phyloP scores from a whole-genome alignment of 805 yeast species.

The Ogataea siamensis region DNA sequence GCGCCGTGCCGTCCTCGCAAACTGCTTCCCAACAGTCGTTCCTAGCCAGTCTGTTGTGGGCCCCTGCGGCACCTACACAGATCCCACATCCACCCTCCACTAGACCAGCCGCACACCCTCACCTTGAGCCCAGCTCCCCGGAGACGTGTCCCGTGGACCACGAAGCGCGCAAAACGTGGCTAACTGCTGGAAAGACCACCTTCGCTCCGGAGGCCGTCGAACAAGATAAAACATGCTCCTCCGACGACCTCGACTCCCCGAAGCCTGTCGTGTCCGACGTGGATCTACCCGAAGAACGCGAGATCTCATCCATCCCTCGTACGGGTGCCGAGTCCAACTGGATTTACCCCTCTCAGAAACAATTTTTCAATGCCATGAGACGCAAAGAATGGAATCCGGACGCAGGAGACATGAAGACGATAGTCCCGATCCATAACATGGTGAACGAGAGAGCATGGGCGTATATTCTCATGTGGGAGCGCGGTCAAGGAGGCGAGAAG shows the following conservation, averaged over 20 bases:
- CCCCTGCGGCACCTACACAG: conserved; percentile 1
- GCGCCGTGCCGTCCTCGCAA: conserved; percentile 1
- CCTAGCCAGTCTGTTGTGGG: conserved; percentile 11
- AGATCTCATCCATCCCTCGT: conserved; percentile 78
- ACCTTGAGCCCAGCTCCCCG: background rate
- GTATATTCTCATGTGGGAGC: conserved; percentile 82
- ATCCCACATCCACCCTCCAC: background rate
- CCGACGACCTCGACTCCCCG: conserved; percentile 39
- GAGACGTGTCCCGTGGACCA: conserved; percentile 10
- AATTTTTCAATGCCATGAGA: conserved; percentile 90
- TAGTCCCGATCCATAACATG: conserved; percentile 90
- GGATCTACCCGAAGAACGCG: conserved; percentile 67
- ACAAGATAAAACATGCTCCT: conserved; percentile 39
- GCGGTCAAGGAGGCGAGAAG: conserved; percentile 48
- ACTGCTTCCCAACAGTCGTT: background rate
- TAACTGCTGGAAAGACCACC: conserved; percentile 10
- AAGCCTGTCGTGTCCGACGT: conserved; percentile 33
- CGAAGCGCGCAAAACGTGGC: conserved; percentile 14
- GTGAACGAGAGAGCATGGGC: conserved; percentile 94
- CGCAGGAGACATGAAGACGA: conserved; percentile 79
- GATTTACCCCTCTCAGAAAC: conserved; percentile 95
- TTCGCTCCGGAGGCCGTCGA: conserved; percentile 40
- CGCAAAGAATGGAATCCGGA: conserved; percentile 86
- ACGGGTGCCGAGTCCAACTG: conserved; percentile 69
- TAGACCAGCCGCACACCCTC: conserved; percentile 4